Base-by-base conservation (phyloP, 108 stramenopile species). In the Pseudonitzschia delicatissima region DNA sequence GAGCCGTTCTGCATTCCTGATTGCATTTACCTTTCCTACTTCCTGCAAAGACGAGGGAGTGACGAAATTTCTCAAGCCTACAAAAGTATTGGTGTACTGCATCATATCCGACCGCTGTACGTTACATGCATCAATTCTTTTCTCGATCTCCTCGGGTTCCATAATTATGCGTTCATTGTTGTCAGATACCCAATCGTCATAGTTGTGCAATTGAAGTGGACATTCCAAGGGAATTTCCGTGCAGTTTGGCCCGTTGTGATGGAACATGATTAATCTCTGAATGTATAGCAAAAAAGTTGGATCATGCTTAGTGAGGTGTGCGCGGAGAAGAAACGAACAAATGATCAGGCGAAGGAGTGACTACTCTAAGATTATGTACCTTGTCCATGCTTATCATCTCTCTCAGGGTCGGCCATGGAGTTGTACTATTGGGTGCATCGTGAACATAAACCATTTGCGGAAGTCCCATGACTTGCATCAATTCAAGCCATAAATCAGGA, bases 391-490 rank as follows among this genome's bases (percentile, higher is more conserved):
- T n/a, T n/a, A n/a, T n/a, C n/a, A n/a, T 58, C 23, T 85, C 64
- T 27, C 79, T 52, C 45, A 88, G 65, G 9, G 84, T 85, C 25
- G 87, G 87, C 87, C 87, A 91, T n/a, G n/a, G n/a, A n/a, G n/a
- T n/a, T 1, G 49, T 2, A 13, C 34, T 39, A n/a, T 60, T 37
- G 3, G 23, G 17, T n/a, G 59, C 61, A 23, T 33, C 21, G 65
- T 76, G 75, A 25, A 40, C 52, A 28, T 73, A 62, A 18, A 75
- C 18, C 45, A 67, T 67, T n/a, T 71, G 62, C 12, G 57, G 29
- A n/a, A 75, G 57, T 5, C 74, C 79, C 29, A 36, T 20, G 32
- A 78, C 62, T 37, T 45, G 27, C 6, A 25, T 42, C 49, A 81
- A 34, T 7, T 64, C 13, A 36, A 18, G 2, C 25, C 64, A 69